phyloP scores from a whole-genome alignment of 805 yeast species.

The Schwanniomyces yamadae region DNA sequence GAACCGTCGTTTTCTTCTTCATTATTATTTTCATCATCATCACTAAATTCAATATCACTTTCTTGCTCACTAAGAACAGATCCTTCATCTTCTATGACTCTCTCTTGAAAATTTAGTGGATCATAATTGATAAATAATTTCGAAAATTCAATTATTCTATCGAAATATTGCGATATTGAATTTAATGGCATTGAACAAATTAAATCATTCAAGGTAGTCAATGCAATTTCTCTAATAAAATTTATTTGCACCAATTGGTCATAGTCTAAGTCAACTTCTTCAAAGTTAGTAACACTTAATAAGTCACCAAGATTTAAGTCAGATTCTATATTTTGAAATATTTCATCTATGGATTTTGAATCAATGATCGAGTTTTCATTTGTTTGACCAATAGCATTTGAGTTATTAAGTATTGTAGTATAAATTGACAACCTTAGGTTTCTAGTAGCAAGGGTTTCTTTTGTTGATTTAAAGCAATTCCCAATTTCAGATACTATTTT shows the following conservation, averaged over 20 bases:
- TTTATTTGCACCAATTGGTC: conserved; percentile 44
- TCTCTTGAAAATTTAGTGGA: conserved; percentile 33
- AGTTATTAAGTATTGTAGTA: conserved; percentile 12
- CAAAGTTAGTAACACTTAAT: conserved; percentile 12
- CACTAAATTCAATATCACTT: conserved; percentile 37
- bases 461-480: conserved; percentile 13
- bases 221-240: conserved; percentile 51
- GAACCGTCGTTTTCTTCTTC: conserved; percentile 44
- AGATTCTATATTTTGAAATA: conserved; percentile 18
- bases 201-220: conserved; percentile 41
- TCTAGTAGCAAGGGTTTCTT: conserved; percentile 13
- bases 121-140: conserved; percentile 27
- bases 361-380: conserved; percentile 4
- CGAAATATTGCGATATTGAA: conserved; percentile 11
- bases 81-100: conserved; percentile 33
- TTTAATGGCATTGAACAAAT: conserved; percentile 15
- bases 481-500: conserved; percentile 14
- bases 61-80: conserved; percentile 25
- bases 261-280: conserved; percentile 40
- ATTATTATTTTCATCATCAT: conserved; percentile 50
- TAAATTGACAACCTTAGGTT: conserved; percentile 13
- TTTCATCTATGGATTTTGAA: conserved; percentile 5
- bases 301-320: conserved; percentile 25
- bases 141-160: conserved; percentile 17
- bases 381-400: conserved; percentile 8